phyloP scores from a whole-genome alignment of 768 basidiomycete species.

The Hericium rajendrae region DNA sequence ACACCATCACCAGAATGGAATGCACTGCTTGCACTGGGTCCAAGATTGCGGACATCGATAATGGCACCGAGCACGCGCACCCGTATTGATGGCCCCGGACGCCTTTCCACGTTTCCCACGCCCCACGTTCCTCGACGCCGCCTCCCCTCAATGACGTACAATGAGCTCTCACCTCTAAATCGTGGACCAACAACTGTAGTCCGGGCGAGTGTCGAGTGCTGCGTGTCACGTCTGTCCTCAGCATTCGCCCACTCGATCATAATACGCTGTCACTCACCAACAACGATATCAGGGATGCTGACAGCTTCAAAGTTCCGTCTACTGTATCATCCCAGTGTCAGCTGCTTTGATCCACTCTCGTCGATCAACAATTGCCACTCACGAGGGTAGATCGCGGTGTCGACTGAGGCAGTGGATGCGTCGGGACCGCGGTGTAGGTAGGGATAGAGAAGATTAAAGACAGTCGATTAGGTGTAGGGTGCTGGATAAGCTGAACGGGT shows the following conservation, averaged over 20 bases:
- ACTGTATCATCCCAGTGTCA: neutral
- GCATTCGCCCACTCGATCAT: no score
- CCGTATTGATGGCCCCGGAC: no score
- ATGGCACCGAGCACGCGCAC: no score
- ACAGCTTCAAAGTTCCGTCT: neutral
- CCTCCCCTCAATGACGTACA: conserved; percentile 8
- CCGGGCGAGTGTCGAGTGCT: no score
- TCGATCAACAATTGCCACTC: neutral
- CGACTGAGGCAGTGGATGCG: neutral
- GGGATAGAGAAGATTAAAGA: neutral
- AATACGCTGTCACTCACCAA: neutral
- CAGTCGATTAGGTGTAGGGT: neutral
- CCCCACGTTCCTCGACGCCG: conserved; percentile 32
- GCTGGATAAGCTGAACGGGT: conserved; percentile 1
- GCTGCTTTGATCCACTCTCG: neutral
- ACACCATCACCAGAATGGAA: no score
- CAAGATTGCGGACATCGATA: no score
- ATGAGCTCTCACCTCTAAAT: neutral
- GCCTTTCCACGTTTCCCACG: conserved; percentile 22
- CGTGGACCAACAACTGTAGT: no score
- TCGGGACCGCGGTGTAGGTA: neutral
- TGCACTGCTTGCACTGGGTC: no score
- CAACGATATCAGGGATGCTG: neutral
- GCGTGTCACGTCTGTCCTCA: no score
- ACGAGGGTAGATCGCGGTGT: neutral